phyloP scores from a whole-genome alignment of 169 alveolate species.

The Eimeria sp. region DNA sequence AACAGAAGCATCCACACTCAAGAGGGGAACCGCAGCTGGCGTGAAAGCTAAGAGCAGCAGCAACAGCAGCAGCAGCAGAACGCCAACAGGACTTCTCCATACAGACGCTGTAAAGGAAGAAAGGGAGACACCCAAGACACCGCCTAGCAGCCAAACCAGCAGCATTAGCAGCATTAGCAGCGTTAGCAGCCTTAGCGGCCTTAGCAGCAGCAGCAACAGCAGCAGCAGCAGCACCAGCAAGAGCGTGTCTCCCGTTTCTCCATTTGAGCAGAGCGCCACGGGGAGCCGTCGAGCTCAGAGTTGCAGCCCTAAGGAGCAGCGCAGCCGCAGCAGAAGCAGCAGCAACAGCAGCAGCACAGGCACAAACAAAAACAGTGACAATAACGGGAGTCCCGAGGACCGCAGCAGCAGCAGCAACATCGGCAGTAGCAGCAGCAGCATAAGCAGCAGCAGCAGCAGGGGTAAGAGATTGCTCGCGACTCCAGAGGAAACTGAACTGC shows the following conservation, averaged over 20 bases:
- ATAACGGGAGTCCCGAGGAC: not conserved
- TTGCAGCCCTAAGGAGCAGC: not conserved
- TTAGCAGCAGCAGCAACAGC: not conserved
- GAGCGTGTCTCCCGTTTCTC: not conserved
- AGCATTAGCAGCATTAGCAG: not conserved
- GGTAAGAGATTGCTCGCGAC: too few relatives aligned
- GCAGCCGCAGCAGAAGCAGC: slow-evolving; percentile 18
- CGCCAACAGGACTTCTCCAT: too few relatives aligned
- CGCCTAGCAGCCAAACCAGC: not conserved
- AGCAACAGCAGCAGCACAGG: not conserved
- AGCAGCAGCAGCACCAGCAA: slow-evolving; percentile 38
- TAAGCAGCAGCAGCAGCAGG: too few relatives aligned
- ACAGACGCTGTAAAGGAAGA: not conserved
- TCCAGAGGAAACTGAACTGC: not conserved
- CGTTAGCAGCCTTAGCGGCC: not conserved
- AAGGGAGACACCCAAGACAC: not conserved
- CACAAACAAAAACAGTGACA: not conserved
- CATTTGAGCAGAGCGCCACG: not conserved
- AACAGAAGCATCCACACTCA: not conserved
- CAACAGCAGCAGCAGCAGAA: slow-evolving; percentile 8
- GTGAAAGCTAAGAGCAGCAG: slow-evolving; percentile 17
- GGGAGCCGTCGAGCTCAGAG: too few relatives aligned
- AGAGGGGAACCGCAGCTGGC: not conserved
- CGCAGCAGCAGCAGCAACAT: not conserved
- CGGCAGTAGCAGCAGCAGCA: too few relatives aligned